A percentile compares a stretch with the other conserved stretches of the same genome.
These are phyloP conservation scores for Gossypium sturtianum DNA, from an alignment of 345 rosid genomes.

Conservation along the genomic window DNA sequence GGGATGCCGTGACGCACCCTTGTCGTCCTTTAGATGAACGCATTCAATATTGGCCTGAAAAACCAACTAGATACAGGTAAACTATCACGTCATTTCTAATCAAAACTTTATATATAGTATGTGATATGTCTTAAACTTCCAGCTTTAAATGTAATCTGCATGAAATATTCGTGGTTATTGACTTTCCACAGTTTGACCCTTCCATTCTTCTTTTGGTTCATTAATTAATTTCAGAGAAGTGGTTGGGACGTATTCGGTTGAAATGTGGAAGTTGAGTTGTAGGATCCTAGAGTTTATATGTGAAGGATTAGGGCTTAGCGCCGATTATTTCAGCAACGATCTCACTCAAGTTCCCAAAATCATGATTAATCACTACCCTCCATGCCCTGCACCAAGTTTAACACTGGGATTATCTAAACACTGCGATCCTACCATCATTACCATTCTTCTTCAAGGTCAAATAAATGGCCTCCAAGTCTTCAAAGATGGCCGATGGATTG, in stretches of 20 bases:
- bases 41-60: conserved; percentile 19
- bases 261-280: conserved; percentile 29
- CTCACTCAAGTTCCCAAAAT: conserved; percentile 11
- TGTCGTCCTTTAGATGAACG: conserved; percentile 17
- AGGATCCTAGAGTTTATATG: conserved; percentile 23
- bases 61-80: conserved; percentile 20
- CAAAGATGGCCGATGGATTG: conserved; percentile 30
- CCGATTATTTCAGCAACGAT: conserved; percentile 13
- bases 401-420: conserved; percentile 32
- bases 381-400: conserved; percentile 37
- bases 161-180: neutral
- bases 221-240: conserved; percentile 19
- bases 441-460: conserved; percentile 28
- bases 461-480: conserved; percentile 34
- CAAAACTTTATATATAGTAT: neutral
- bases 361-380: conserved; percentile 24
- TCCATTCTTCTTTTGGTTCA: neutral
- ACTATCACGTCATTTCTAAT: neutral
- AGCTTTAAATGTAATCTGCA: neutral
- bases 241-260: conserved; percentile 19
- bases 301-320: conserved; percentile 32
- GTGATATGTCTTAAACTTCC: neutral
- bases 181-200: neutral
- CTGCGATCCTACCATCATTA: conserved; percentile 23
- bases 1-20: conserved; percentile 21